phyloP scores from a whole-genome alignment of 345 rosid species.

The Lumnitzera racemosa region DNA sequence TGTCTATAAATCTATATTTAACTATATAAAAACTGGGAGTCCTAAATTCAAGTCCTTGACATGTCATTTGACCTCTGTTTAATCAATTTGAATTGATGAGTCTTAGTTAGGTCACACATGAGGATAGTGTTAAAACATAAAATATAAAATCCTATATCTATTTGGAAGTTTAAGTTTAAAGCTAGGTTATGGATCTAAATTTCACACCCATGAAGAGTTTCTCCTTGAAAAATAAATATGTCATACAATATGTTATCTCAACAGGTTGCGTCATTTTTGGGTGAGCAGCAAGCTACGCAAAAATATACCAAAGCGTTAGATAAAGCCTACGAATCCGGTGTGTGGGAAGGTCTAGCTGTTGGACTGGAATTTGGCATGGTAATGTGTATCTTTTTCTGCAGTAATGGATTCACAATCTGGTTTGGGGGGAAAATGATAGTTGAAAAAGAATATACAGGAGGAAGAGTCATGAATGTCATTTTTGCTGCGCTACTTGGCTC shows the following conservation, averaged over 20 bases:
- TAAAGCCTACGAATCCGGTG: conserved; percentile 29
- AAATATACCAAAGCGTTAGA: conserved; percentile 23
- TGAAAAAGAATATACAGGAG: conserved; percentile 38
- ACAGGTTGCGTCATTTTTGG: conserved; percentile 45
- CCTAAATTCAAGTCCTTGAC: too few relatives aligned
- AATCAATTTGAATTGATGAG: too few relatives aligned
- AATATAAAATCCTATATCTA: not conserved
- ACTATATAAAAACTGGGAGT: too few relatives aligned
- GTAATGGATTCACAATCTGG: conserved; percentile 36
- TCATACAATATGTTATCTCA: not conserved
- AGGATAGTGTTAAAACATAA: not conserved
- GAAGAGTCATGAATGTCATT: conserved; percentile 30
- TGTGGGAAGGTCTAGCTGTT: conserved; percentile 24
- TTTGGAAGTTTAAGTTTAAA: not conserved
- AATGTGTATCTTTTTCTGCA: conserved; percentile 13
- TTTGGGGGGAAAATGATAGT: conserved; percentile 43
- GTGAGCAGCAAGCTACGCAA: conserved; percentile 36
- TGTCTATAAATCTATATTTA: too few relatives aligned
- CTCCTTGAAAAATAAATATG: not conserved
- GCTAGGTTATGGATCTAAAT: too few relatives aligned
- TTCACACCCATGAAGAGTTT: not conserved
- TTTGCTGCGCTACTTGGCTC: conserved; percentile 33
- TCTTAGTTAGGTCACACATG: too few relatives aligned
- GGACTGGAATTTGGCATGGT: conserved; percentile 34
- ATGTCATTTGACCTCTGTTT: too few relatives aligned